Percentiles rank a stretch among this genome's conserved stretches.
Conservation (phyloP, 2,329 filamentous ascomycete genomes). For the Trichoderma polysporum region DNA sequence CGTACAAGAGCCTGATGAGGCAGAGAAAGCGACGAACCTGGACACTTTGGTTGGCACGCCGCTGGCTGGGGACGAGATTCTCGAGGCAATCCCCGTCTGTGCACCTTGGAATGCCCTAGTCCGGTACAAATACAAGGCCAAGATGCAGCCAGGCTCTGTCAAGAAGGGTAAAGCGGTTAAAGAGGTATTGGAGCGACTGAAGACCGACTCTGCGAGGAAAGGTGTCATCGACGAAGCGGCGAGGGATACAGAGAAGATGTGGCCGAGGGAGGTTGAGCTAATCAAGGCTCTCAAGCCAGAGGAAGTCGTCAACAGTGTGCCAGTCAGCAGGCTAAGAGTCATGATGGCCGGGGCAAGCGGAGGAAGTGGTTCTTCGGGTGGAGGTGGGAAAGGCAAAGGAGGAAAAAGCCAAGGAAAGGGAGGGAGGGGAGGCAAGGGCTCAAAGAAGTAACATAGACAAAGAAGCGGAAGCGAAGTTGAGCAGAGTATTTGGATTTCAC, state of each 20-base stretch:
- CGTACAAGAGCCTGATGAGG: slow-evolving; percentile 58
- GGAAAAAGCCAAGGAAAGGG: slow-evolving; percentile 34
- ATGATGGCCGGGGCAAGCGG: slow-evolving; percentile 65
- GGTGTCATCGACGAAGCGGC: slow-evolving; percentile 60
- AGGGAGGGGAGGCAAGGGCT: slow-evolving; percentile 42
- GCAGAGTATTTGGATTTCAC: not conserved
- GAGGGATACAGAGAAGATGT: slow-evolving; percentile 70
- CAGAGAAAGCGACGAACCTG: slow-evolving; percentile 54
- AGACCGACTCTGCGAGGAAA: slow-evolving; percentile 59
- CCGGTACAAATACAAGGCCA: slow-evolving; percentile 88
- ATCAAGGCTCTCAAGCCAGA: slow-evolving; percentile 77
- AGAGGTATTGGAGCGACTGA: slow-evolving; percentile 84
- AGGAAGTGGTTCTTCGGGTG: slow-evolving; percentile 42
- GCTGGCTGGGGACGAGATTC: slow-evolving; percentile 76
- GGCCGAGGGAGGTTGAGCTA: slow-evolving; percentile 82
- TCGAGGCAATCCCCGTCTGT: slow-evolving; percentile 64
- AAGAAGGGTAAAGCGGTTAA: slow-evolving; percentile 96
- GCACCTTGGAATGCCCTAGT: slow-evolving; percentile 63
- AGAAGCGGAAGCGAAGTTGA: too few species aligned
- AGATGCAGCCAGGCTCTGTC: slow-evolving; percentile 82
- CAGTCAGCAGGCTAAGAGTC: slow-evolving; percentile 76
- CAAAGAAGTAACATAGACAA: slow-evolving; percentile 38
- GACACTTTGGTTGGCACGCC: slow-evolving; percentile 77
- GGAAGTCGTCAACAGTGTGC: slow-evolving; percentile 77
- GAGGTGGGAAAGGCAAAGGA: slow-evolving; percentile 25